phyloP scores from a whole-genome alignment of 1,284 basidiomycete species.

The Stereum hirsutum region DNA sequence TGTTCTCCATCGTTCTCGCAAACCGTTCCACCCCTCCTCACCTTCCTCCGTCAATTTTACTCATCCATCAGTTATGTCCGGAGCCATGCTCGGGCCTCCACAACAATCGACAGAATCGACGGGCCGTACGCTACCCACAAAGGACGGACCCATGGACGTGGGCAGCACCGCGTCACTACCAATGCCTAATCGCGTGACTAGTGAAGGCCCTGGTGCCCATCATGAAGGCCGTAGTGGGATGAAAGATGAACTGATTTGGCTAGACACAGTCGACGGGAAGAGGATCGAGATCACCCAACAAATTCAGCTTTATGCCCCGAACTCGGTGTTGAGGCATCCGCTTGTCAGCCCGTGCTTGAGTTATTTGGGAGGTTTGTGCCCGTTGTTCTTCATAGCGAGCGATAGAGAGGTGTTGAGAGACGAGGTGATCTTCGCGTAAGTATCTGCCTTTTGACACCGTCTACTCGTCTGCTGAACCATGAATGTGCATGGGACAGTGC shows the following conservation, averaged over 20 bases:
- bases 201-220: no score
- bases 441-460: no score
- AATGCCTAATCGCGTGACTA: conserved; percentile 17
- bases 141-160: conserved; percentile 19
- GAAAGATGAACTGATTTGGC: conserved; percentile 31
- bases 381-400: conserved; percentile 79
- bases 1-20: conserved; percentile 29
- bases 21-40: background rate
- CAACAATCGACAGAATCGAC: conserved; percentile 5
- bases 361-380: conserved; percentile 88
- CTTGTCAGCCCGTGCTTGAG: conserved; percentile 78
- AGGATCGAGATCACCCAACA: conserved; percentile 53
- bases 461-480: no score
- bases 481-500: no score
- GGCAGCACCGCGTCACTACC: conserved; percentile 40
- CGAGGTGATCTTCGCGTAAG: conserved; percentile 84
- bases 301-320: conserved; percentile 86
- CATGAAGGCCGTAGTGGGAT: no score
- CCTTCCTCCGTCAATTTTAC: background rate
- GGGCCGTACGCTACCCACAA: conserved; percentile 9
- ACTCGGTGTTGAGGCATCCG: conserved; percentile 78
- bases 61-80: background rate
- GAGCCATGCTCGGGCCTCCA: background rate
- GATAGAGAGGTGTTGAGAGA: conserved; percentile 91
- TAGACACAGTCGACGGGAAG: conserved; percentile 40